Evolutionary conservation across 441 rosid species (phyloP).

Genomic region (Viola pubescens): DNA sequence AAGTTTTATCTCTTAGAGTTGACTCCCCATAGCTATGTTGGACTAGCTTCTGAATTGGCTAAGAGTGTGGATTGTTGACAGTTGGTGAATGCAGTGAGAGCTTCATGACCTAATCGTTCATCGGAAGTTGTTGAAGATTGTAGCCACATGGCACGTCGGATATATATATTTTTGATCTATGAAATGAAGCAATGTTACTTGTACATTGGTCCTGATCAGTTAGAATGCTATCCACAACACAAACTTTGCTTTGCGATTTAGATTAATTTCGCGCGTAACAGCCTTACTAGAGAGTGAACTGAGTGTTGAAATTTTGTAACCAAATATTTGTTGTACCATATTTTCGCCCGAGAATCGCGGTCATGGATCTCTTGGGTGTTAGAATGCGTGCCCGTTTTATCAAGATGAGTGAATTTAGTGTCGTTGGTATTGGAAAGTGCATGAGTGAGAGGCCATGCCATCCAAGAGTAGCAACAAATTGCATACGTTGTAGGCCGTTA

Average conservation of each 20-base stretch:
- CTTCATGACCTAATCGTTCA: slow-evolving; percentile 9
- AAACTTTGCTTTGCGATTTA: too few species aligned
- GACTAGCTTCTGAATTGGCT: slow-evolving; percentile 71
- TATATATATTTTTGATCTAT: too few species aligned
- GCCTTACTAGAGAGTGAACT: too few species aligned
- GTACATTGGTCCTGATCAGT: background rate
- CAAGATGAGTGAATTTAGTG: too few species aligned
- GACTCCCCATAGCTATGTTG: slow-evolving; percentile 74
- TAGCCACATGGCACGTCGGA: too few species aligned
- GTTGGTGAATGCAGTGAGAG: slow-evolving; percentile 26
- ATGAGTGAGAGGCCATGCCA: too few species aligned
- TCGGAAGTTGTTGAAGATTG: slow-evolving; percentile 5
- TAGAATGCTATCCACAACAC: background rate
- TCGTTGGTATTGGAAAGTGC: too few species aligned
- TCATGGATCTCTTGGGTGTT: too few species aligned
- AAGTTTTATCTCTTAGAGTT: slow-evolving; percentile 54
- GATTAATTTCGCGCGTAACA: too few species aligned
- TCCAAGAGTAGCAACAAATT: too few species aligned
- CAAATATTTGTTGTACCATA: background rate
- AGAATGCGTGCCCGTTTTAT: too few species aligned
- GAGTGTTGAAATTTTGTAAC: slow-evolving; percentile 17
- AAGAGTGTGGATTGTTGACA: slow-evolving; percentile 38
- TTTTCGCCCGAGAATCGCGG: too few species aligned
- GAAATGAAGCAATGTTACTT: background rate
- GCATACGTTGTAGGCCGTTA: slow-evolving; percentile 1